Conservation (phyloP, 148 eudicot species). For the Nyssa sinensis region DNA sequence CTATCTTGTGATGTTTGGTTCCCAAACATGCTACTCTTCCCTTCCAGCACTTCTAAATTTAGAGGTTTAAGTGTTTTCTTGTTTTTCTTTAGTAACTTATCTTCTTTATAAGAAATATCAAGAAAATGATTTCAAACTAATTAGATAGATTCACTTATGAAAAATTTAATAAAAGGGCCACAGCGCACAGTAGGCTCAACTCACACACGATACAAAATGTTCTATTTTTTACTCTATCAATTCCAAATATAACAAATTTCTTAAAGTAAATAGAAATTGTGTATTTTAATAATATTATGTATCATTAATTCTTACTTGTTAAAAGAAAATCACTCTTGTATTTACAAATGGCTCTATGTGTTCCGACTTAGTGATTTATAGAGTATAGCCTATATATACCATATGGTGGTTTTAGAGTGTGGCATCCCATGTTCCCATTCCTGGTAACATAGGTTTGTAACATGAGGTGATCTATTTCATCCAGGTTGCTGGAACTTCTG, state of each 20-base stretch:
- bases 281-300: background rate
- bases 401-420: background rate
- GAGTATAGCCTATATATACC: background rate
- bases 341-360: background rate
- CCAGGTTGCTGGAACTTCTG: constrained; percentile 98
- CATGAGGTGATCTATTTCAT: constrained; percentile 3
- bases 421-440: background rate
- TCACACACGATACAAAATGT: background rate
- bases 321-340: too few species aligned
- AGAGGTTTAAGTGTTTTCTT: background rate
- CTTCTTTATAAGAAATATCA: background rate
- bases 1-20: too few species aligned
- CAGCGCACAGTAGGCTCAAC: background rate
- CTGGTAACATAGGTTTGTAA: background rate
- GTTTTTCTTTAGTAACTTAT: background rate
- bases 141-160: background rate
- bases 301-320: background rate
- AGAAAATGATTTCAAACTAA: background rate
- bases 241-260: background rate
- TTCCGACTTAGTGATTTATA: background rate
- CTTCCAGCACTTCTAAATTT: too few species aligned
- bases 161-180: background rate
- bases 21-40: too few species aligned
- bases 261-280: background rate
- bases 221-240: background rate